These are phyloP conservation scores for Amanita pseudoporphyria DNA, from an alignment of 768 basidiomycete species.

Conservation along the genomic window DNA sequence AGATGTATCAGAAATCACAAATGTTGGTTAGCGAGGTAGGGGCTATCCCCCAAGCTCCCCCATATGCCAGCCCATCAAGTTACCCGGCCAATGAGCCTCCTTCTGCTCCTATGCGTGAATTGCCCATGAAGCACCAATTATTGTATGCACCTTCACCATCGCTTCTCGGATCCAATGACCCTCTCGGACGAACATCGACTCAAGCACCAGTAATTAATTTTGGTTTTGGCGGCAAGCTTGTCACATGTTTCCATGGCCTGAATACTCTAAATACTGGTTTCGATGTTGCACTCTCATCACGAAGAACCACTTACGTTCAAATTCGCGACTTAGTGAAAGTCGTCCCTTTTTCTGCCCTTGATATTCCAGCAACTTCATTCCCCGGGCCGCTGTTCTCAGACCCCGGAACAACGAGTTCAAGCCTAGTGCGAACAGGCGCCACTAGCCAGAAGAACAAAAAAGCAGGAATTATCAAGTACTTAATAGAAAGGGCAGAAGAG, in stretches of 20 bases:
- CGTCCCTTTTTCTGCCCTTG: slow-evolving; percentile 58
- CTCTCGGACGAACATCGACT: slow-evolving; percentile 61
- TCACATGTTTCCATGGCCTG: slow-evolving; percentile 80
- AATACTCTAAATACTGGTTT: slow-evolving; percentile 61
- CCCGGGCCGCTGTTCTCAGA: slow-evolving; percentile 88
- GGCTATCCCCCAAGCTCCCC: slow-evolving; percentile 7
- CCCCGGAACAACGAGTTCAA: slow-evolving; percentile 49
- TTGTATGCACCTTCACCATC: slow-evolving; percentile 84
- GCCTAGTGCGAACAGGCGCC: slow-evolving; percentile 63
- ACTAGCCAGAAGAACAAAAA: slow-evolving; percentile 79
- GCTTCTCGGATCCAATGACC: slow-evolving; percentile 73
- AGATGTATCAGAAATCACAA: slow-evolving; percentile 14
- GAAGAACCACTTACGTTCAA: slow-evolving; percentile 58
- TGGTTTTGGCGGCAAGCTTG: slow-evolving; percentile 87
- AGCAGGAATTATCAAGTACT: slow-evolving; percentile 62
- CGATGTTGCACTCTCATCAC: slow-evolving; percentile 66
- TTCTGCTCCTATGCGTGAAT: slow-evolving; percentile 19
- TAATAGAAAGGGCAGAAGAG: slow-evolving; percentile 68
- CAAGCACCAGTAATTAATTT: slow-evolving; percentile 79
- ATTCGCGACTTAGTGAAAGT: slow-evolving; percentile 59
- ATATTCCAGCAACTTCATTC: slow-evolving; percentile 45
- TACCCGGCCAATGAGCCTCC: slow-evolving; percentile 1
- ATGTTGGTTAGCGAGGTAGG: slow-evolving; percentile 5
- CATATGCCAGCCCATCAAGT: slow-evolving; percentile 15
- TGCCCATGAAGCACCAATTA: slow-evolving; percentile 29